Conservation (phyloP, 163 green algal genomes). For the Scenedesmus sp. region DNA sequence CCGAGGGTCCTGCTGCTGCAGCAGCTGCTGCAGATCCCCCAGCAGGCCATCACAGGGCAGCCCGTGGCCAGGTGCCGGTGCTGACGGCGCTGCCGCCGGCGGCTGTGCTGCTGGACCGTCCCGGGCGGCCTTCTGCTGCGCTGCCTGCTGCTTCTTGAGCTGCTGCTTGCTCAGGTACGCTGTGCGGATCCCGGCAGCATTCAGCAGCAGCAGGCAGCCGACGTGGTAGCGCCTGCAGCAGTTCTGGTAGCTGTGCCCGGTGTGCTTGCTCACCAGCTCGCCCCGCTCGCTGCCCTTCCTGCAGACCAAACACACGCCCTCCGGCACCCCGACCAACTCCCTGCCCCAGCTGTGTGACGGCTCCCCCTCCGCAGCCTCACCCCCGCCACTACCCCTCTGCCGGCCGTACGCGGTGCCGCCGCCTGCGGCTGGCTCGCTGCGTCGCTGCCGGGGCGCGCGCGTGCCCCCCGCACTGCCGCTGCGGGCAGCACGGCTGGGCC, state of each 20-base stretch:
- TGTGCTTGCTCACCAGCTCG: not conserved
- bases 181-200: constrained; percentile 13
- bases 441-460: not conserved
- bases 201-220: constrained; percentile 49
- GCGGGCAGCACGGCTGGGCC: not conserved
- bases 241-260: not conserved
- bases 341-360: constrained; percentile 15
- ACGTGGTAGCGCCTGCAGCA: constrained; percentile 27
- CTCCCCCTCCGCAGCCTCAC: constrained; percentile 18
- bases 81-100: constrained; percentile 6
- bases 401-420: not conserved
- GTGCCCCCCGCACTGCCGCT: not conserved
- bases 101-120: not conserved
- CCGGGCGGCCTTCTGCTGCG: not conserved
- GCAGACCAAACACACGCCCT: constrained; percentile 32
- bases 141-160: not conserved
- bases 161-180: constrained; percentile 11
- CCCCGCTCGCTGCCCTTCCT: not conserved
- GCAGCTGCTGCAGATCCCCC: constrained; percentile 14
- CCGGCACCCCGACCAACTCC: constrained; percentile 23
- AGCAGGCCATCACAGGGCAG: constrained; percentile 30
- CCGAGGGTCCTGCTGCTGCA: not conserved
- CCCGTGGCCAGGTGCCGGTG: not conserved
- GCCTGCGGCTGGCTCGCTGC: constrained; percentile 4
- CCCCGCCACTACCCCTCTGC: not conserved